Evolutionary conservation across 148 eudicot genomes (phyloP).

Genomic region (Tetragonia tetragonoides): DNA sequence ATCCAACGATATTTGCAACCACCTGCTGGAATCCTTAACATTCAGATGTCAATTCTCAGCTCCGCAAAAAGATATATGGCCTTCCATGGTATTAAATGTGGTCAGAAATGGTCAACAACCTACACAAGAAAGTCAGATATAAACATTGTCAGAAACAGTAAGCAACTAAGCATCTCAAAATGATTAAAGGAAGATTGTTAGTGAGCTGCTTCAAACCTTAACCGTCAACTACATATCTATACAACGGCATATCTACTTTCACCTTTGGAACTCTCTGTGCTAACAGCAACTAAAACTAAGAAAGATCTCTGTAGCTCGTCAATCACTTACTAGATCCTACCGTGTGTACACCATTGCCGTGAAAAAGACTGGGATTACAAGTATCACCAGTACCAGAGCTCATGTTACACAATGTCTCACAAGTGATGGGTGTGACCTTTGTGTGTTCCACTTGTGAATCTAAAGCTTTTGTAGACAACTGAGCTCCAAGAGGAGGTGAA

Average conservation of each 20-base stretch:
- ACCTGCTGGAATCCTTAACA: constrained; percentile 4
- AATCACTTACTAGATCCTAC: constrained; percentile 16
- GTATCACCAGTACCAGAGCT: constrained; percentile 24
- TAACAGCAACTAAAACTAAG: background rate
- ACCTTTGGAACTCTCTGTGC: constrained; percentile 6
- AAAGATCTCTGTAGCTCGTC: background rate
- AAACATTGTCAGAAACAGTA: background rate
- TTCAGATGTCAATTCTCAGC: background rate
- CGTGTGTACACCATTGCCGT: constrained; percentile 27
- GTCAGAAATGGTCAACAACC: constrained; percentile 26
- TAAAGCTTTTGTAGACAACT: background rate
- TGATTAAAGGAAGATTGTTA: background rate
- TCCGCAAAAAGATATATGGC: background rate
- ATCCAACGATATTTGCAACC: constrained; percentile 7
- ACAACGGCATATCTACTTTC: constrained; percentile 6
- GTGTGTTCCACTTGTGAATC: constrained; percentile 10
- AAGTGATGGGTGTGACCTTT: constrained; percentile 10
- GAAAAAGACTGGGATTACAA: constrained; percentile 14
- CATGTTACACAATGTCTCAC: constrained; percentile 26
- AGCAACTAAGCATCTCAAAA: background rate
- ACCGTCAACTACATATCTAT: constrained; percentile 6
- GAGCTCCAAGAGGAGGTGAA: constrained; percentile 9
- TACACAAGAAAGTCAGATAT: constrained; percentile 2
- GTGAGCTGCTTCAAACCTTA: background rate
- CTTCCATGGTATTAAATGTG: background rate